Evolutionary conservation across 108 stramenopile species (phyloP), one percentile per base, ranked within the genome.

Genomic region (Cyclotella kingstonii): DNA sequence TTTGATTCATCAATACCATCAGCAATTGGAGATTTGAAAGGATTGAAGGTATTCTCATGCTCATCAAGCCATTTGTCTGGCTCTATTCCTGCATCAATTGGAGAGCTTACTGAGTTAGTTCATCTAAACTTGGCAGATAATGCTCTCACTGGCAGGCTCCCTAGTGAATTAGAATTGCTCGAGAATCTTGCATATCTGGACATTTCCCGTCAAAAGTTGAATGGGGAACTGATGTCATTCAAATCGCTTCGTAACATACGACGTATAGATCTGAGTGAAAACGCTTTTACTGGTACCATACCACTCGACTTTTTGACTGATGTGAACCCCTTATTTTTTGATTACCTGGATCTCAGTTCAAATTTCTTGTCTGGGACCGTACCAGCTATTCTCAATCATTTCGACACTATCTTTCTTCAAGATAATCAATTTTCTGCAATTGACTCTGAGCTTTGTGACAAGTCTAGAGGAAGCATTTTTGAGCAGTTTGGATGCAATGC

Each of bases 391-490:
- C 73, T 90, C 5, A 36, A 74, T 28, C 76, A 82, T 17, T 73
- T 86, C 36, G 56, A 60, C 14, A 70, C 72, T 43, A 67, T 90
- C 1, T 81, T 73, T 25, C 75, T 86, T 21, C 68, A 76, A 23
- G 81, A 82, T 38, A 90, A 90, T 54, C 46, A 63, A 2, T 75
- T 90, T 18, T 46, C 54, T 28, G 79, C 71, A 6, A 70, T 90
- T 12, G 57, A 74, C 33, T 40, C 50, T 4, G 67, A 67, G 19
- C 68, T 90, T 33, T 90, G 89, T 42, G 61, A 69, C 31, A 43
- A 70, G 33, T 30, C 55, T 31, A 62, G 60, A 49, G 60, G 60
- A 25, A 47, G 36, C 1, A 21, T 62, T 21, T 47, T 62, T 23
- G 50, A 49, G 39, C 33, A 62, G 19, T 72, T 65, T 42, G 70